Evolutionary conservation across 1,139 yeast genomes (phyloP), one percentile per base, ranked within the genome.

Genomic region (Blastobotrys apis): DNA sequence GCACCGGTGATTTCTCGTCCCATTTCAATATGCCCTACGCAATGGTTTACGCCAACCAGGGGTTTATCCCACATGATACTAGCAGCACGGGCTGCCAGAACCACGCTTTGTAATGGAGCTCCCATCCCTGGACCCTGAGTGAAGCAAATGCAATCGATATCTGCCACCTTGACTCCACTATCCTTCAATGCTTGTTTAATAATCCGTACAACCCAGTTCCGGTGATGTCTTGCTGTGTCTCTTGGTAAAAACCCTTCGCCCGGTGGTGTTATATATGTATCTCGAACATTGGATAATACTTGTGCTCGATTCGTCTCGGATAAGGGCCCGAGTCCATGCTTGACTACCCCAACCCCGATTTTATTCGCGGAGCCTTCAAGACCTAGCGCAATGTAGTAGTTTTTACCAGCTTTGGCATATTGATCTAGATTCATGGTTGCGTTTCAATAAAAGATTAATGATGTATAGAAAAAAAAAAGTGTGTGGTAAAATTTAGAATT

Each of bases 61-160:
- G 98, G 98, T 25, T 84, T 69, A 4, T 76, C 61, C 95, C 95
- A 88, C 57, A 92, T 62, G 53, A 83, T 80, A 16, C 92, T 72
- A 38, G 90, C 68, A 0, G 97, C 81, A 58, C 99, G 72, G 1
- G 98, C 98, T 0, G 95, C 95, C 37, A 92, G 73, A 2, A 84
- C 97, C 32, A 88, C 97, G 51, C 94, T 80, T 57, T 92, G 96
- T 47, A 92, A 69, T 0, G 98, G 99, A 1, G 97, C 97, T 2
- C 98, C 99, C 98, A 92, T 94, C 1, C 99, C 99, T 0, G 98
- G 98, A 3, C 98, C 99, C 64, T 85, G 94, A 1, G 97, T 92
- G 63, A 90, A 92, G 63, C 97, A 88, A 44, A 92, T 84, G 56
- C 94, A 88, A 64, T 90, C 96, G 22, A 92, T 66, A 42, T 87